Base-by-base conservation (phyloP, 140 eudicot genomes). In the Senecio squalidus region DNA sequence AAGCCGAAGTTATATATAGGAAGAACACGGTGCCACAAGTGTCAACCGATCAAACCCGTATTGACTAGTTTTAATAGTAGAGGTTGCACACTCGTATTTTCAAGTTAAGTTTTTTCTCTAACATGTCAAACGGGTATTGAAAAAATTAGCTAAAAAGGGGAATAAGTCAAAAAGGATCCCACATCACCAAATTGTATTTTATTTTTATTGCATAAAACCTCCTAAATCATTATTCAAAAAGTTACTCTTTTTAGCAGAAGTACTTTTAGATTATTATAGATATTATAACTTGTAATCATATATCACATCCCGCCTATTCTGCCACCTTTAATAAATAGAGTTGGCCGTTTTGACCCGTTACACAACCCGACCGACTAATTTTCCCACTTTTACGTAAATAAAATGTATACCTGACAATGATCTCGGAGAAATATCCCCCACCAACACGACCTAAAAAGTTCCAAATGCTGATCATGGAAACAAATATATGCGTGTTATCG, bases 391-490 rank as follows among this genome's bases (percentile, higher is more conserved):
- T n/a, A 14, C 45, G 2, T 24, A 15, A n/a, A 24, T 58, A 25
- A 50, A 1, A 38, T 60, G 38, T n/a, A 16, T 64, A 72, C 77
- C 72, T 64, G 67, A 84, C 98, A 65, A 84, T 63, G 4, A 72
- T 82, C 72, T 92, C 98, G 17, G 96, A 92, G 67, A 81, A 76
- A 76, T 84, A 92, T 23, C 98, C 98, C 24, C 98, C 96, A 6
- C 96, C 98, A 62, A 92, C 78, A 47, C 98, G 96, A 51, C 98
- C 98, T 22, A 92, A 79, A 47, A 92, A 92, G 58, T 92, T 92
- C 96, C 95, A 92, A 62, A 92, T 87, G 80, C 98, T 92, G 71
- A 92, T 87, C 92, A 92, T 74, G 28, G 98, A 92, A 33, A 92
- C 98, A 65, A 92, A 92, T 25, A 86, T 87, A 56, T 87, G 98